Evolutionary conservation across 192 early-diverging fungal genomes (phyloP), one percentile per base, ranked within the genome.

Genomic region (Entomortierella parvispora): DNA sequence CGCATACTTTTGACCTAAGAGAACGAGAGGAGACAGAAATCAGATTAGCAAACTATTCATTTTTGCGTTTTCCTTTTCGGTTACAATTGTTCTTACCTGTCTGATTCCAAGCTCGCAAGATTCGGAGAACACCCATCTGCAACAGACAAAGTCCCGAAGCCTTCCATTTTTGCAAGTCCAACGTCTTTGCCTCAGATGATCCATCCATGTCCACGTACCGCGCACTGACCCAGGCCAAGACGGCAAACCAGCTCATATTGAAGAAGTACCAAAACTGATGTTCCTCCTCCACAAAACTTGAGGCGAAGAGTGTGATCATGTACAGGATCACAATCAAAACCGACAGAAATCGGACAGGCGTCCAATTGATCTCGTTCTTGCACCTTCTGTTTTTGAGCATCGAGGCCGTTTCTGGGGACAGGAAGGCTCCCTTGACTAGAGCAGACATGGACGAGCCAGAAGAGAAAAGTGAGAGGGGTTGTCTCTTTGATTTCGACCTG

Each of bases 231-330:
- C 82, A 7, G 1, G 65, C 60, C 14, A 81, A 81, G 29, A 87
- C 61, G 2, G 79, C 62, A 65, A 87, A 84, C 62, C 86, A 75
- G 2, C 89, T 92, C 55, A 90, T 89, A n/a, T 82, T 74, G 81
- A 88, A 88, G 71, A 86, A 92, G 67, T 89, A 90, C 91, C 90
- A 94, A 60, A 87, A 90, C 50, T 87, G 84, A 56, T 90, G 88
- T 67, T 93, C 92, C 51, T 93, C 90, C 69, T 93, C 92, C 4
- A 93, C 85, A 72, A 88, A 85, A 46, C 91, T 92, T 33, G 88
- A 91, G 8, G 91, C 84, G 71, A 83, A 84, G 45, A 89, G 52
- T 0, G 87, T 84, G n/a, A 86, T 15, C 33, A 85, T 51, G 45
- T 91, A 91, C 9, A 82, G 82, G 8, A 66, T 34, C 43, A 84